Evolutionary conservation across 805 yeast species (phyloP).

Genomic region (Maudiozyma serrabonitensis): DNA sequence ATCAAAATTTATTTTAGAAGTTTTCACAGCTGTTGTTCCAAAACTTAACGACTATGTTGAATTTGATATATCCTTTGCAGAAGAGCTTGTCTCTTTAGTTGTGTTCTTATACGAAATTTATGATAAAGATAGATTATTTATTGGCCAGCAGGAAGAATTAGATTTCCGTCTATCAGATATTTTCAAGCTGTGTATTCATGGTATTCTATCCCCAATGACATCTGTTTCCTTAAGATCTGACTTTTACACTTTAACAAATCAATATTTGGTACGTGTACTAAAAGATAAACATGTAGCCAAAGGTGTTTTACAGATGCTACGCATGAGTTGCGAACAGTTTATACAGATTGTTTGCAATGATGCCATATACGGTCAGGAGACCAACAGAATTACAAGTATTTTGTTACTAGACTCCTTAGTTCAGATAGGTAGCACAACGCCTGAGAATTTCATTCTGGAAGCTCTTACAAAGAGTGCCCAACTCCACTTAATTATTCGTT

Average conservation of each 20-base stretch:
- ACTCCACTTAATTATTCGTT: conserved; percentile 52
- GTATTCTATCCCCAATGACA: conserved; percentile 61
- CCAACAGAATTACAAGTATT: conserved; percentile 64
- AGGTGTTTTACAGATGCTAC: conserved; percentile 45
- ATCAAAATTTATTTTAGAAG: conserved; percentile 59
- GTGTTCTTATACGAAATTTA: conserved; percentile 60
- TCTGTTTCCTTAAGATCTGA: conserved; percentile 66
- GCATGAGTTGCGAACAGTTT: conserved; percentile 49
- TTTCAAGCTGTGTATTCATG: conserved; percentile 64
- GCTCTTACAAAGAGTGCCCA: conserved; percentile 57
- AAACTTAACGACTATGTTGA: conserved; percentile 68
- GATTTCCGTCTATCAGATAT: conserved; percentile 55
- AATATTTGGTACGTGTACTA: conserved; percentile 46
- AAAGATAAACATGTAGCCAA: conserved; percentile 34
- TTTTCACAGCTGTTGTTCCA: conserved; percentile 68
- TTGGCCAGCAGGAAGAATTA: conserved; percentile 28
- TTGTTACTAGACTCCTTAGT: conserved; percentile 62
- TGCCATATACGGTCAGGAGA: conserved; percentile 69
- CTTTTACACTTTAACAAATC: conserved; percentile 63
- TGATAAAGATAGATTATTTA: conserved; percentile 35
- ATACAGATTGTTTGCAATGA: conserved; percentile 65
- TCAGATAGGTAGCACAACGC: conserved; percentile 42
- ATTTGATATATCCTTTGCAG: conserved; percentile 54
- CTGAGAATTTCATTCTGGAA: conserved; percentile 49
- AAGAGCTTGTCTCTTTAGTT: conserved; percentile 66